Conservation (phyloP, 768 basidiomycete genomes). For the Russula abietina region DNA sequence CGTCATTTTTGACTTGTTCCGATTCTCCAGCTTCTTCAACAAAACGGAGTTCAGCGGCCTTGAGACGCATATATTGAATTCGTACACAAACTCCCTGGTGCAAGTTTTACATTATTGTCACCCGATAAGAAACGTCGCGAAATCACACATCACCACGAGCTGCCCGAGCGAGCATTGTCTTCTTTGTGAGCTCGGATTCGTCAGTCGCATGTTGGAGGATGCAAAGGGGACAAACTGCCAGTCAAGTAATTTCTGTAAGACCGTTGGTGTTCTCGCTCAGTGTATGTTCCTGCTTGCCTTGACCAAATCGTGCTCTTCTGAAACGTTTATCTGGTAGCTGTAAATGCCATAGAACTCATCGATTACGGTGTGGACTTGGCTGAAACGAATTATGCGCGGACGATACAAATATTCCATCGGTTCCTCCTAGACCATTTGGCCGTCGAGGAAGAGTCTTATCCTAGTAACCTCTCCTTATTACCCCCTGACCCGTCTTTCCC, state of each 20-base stretch:
- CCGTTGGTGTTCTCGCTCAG: slow-evolving; percentile 83
- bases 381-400: slow-evolving; percentile 74
- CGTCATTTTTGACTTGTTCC: background rate
- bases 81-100: slow-evolving; percentile 87
- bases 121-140: slow-evolving; percentile 77
- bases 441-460: slow-evolving; percentile 61
- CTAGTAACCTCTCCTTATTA: slow-evolving; percentile 50
- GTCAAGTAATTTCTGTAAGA: slow-evolving; percentile 94
- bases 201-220: slow-evolving; percentile 93
- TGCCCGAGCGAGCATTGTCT: slow-evolving; percentile 91
- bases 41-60: slow-evolving; percentile 84
- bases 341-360: slow-evolving; percentile 80
- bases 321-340: slow-evolving; percentile 38
- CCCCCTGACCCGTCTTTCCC: slow-evolving; percentile 29
- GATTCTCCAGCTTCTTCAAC: slow-evolving; percentile 63
- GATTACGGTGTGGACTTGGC: slow-evolving; percentile 76
- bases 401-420: slow-evolving; percentile 93
- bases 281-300: slow-evolving; percentile 39
- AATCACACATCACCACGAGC: slow-evolving; percentile 84
- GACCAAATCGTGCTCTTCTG: background rate
- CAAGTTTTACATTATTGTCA: slow-evolving; percentile 84
- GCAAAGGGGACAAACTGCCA: slow-evolving; percentile 93
- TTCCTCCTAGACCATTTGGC: slow-evolving; percentile 85
- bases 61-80: slow-evolving; percentile 95
- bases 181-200: slow-evolving; percentile 91